Conservation (phyloP, 2,329 filamentous ascomycete genomes). For the Dichotomopilus funicola region DNA sequence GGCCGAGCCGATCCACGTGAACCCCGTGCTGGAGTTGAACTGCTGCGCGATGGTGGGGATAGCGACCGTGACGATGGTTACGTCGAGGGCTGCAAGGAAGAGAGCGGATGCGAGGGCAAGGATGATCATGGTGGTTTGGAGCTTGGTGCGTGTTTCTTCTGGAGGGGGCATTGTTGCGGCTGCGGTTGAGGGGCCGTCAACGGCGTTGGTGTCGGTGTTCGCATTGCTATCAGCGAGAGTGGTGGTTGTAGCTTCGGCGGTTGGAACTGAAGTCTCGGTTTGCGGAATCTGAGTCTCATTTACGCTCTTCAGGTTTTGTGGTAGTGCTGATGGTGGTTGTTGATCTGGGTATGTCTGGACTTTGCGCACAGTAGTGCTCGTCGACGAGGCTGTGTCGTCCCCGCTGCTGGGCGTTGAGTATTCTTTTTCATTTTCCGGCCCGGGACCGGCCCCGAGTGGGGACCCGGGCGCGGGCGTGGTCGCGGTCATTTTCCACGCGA, state of each 20-base stretch:
- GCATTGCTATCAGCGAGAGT: not conserved
- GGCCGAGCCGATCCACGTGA: constrained; percentile 71
- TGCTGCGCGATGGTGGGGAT: constrained; percentile 54
- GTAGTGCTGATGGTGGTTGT: not conserved
- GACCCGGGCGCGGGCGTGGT: not conserved
- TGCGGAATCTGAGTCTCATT: not conserved
- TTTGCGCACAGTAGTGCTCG: not conserved
- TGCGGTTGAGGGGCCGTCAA: not conserved
- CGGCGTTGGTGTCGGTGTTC: not conserved
- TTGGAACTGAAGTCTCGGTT: not conserved
- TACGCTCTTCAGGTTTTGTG: not conserved
- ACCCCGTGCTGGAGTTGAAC: constrained; percentile 57
- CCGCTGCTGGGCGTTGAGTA: not conserved
- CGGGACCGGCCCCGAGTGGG: not conserved
- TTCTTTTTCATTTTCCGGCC: not conserved
- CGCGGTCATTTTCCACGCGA: not conserved
- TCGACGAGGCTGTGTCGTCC: constrained; percentile 1
- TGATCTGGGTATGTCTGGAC: not conserved
- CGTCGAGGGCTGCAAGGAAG: constrained; percentile 42
- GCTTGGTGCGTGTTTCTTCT: constrained; percentile 26
- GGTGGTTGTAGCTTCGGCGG: not conserved
- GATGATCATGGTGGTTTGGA: constrained; percentile 33
- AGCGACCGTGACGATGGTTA: constrained; percentile 55
- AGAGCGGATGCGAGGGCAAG: constrained; percentile 34
- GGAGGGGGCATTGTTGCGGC: constrained; percentile 7